A percentile compares a stretch with the other conserved stretches of the same genome.
Evolutionary conservation across 2,329 filamentous ascomycete genomes (phyloP).

Genomic region (Cytospora paraplurivora): DNA sequence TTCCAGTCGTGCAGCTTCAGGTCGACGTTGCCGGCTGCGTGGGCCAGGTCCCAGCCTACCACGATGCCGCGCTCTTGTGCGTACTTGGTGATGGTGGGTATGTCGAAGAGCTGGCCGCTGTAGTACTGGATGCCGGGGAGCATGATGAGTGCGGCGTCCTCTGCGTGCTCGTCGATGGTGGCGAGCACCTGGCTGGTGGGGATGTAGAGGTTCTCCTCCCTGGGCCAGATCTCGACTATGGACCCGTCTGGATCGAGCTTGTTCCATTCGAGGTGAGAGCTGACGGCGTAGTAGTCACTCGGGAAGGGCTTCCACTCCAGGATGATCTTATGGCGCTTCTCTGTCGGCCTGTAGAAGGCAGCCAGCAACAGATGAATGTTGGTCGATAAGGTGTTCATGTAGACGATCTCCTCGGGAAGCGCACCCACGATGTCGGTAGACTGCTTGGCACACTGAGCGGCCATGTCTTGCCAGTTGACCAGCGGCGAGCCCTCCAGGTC

Average conservation of each 20-base stretch:
- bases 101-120: conserved; percentile 86
- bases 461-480: conserved; percentile 75
- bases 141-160: conserved; percentile 72
- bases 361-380: conserved; percentile 84
- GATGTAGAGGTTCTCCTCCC: conserved; percentile 53
- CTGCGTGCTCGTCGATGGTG: conserved; percentile 73
- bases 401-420: conserved; percentile 70
- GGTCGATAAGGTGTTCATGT: conserved; percentile 84
- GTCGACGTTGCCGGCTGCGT: conserved; percentile 82
- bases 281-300: conserved; percentile 82
- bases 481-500: conserved; percentile 68
- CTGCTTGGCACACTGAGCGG: conserved; percentile 70
- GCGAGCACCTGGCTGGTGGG: conserved; percentile 71
- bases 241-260: conserved; percentile 65
- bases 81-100: conserved; percentile 74
- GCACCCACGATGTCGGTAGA: conserved; percentile 78
- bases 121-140: conserved; percentile 92
- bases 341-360: conserved; percentile 75
- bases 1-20: conserved; percentile 82
- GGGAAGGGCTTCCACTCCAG: conserved; percentile 91
- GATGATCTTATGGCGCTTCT: conserved; percentile 72
- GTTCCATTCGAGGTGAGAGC: conserved; percentile 77
- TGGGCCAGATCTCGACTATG: conserved; percentile 55
- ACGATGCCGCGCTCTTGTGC: conserved; percentile 71
- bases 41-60: conserved; percentile 87